These are phyloP conservation scores for Xerocomus nothofagi DNA, from an alignment of 1,284 basidiomycete species.

Conservation along the genomic window DNA sequence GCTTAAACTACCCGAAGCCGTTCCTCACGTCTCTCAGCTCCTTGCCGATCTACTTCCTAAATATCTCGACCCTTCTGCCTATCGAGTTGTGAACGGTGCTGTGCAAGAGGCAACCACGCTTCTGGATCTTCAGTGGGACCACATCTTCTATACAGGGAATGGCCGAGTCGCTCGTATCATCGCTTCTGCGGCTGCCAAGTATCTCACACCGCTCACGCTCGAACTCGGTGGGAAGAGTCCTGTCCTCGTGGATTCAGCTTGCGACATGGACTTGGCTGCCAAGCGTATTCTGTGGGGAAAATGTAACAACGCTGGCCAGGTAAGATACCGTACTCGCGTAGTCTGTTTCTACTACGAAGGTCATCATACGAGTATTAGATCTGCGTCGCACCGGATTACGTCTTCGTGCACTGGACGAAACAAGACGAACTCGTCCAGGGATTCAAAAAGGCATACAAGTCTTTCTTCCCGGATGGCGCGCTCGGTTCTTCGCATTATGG, in stretches of 20 bases:
- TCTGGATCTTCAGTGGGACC: conserved; percentile 61
- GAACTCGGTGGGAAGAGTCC: conserved; percentile 73
- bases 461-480: conserved; percentile 34
- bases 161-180: conserved; percentile 58
- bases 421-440: conserved; percentile 55
- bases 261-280: conserved; percentile 44
- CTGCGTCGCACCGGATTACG: conserved; percentile 66
- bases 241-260: conserved; percentile 52
- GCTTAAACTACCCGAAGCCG: conserved; percentile 63
- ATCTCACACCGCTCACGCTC: conserved; percentile 62
- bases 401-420: conserved; percentile 50
- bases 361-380: conserved; percentile 35
- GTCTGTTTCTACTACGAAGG: background rate
- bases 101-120: conserved; percentile 50
- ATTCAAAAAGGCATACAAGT: conserved; percentile 40
- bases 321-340: conserved; percentile 15
- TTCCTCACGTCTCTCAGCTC: conserved; percentile 50
- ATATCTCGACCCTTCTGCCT: conserved; percentile 58
- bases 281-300: conserved; percentile 59
- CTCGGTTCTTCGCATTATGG: conserved; percentile 18
- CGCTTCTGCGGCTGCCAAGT: conserved; percentile 60
- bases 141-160: conserved; percentile 47
- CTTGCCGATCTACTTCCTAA: conserved; percentile 57
- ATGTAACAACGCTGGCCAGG: conserved; percentile 51
- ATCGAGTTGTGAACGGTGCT: conserved; percentile 56